Base-by-base conservation (phyloP, 805 yeast genomes). In the Clavispora phyllophila region DNA sequence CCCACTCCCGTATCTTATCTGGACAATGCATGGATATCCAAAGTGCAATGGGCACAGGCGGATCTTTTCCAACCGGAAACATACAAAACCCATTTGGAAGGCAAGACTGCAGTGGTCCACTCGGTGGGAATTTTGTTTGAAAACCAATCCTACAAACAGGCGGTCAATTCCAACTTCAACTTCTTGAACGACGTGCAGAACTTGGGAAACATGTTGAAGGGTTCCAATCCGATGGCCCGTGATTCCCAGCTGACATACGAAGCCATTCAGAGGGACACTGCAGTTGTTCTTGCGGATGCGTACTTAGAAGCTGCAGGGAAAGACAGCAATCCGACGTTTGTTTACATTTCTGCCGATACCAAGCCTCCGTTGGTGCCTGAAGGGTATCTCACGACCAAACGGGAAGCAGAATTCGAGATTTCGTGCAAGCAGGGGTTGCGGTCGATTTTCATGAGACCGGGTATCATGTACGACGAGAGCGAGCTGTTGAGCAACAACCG, bases 261-360 rank as follows among this genome's bases (percentile, higher is more conserved):
- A 20, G 74, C 78, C 24, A 65, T 85, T 47, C 89, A 88, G 55
- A 70, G 81, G 23, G 81, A 81, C 46, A 80, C 88, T 48, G 91
- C 95, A 0, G 60, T 82, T 6, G 58, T 76, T 2, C 61, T 84
- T 15, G 90, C 88, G 0, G 76, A 77, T 37, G 68, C 82, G 0
- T 75, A 78, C 45, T 51, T 68, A 22, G 57, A 70, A 17, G 33
- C 26, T 7, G 15, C 19, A 17, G 33, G 20, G 9, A 23, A n/a
- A 2, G 23, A 27, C 3, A 48, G 48, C 33, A 51, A 46, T 54
- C 76, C 66, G 4, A 40, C 57, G 14, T 82, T 83, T 55, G 87
- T 84, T 0, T 89, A 87, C 55, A 73, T 89, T 2, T 86, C 95
- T 0, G 96, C 96, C 1, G 95, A 87, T 51, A 63, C 70, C 38